Evolutionary conservation across 129 eudicot genomes (phyloP).

Genomic region (Chrysanthemum lavandulifolium): DNA sequence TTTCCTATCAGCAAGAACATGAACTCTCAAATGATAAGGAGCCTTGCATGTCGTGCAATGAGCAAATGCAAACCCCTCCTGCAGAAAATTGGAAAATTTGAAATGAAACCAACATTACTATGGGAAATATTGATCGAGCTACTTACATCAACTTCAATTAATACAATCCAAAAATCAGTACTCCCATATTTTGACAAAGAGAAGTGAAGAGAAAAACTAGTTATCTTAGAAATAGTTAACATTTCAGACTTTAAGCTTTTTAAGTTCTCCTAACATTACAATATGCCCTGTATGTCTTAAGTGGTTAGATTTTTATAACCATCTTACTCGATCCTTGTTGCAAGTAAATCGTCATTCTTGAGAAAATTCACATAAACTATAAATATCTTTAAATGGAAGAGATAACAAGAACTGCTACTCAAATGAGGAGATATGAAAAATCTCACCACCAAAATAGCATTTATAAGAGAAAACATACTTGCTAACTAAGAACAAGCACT

Average conservation of each 20-base stretch:
- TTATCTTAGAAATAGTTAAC: background rate
- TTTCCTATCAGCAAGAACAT: conserved; percentile 86
- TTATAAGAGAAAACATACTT: conserved; percentile 9
- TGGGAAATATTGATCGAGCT: background rate
- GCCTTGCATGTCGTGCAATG: conserved; percentile 99
- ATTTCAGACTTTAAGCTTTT: background rate
- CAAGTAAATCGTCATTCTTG: background rate
- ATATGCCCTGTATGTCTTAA: background rate
- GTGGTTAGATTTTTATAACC: conserved; percentile 7
- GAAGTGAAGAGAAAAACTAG: background rate
- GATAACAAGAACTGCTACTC: background rate
- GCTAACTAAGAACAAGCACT: conserved; percentile 1
- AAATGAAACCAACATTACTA: conserved; percentile 5
- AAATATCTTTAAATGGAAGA: background rate
- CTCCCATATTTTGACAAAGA: background rate
- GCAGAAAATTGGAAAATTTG: conserved; percentile 23
- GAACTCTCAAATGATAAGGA: conserved; percentile 98
- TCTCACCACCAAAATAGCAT: background rate
- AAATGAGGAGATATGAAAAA: background rate
- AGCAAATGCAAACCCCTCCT: conserved; percentile 99
- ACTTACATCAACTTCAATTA: conserved; percentile 10
- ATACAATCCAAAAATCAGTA: background rate
- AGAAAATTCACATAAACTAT: conserved; percentile 4
- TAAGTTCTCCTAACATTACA: too few species aligned
- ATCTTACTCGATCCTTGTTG: conserved; percentile 8